These are phyloP conservation scores for Ceratobasidium sp. DNA, from an alignment of 1,284 basidiomycete genomes.

Conservation along the genomic window DNA sequence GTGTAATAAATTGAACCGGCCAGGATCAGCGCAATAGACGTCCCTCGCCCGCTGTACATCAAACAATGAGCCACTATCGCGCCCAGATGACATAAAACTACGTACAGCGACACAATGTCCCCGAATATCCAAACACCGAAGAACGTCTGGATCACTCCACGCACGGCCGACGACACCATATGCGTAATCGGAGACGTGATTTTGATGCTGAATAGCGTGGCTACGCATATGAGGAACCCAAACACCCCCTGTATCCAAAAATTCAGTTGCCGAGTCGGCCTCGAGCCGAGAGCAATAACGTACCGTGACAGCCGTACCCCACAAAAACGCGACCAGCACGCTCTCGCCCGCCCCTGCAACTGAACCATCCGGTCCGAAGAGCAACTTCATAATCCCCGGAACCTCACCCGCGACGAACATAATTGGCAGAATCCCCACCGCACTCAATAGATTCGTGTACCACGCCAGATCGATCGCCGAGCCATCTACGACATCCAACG, in stretches of 20 bases:
- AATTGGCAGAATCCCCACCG: slow-evolving; percentile 69
- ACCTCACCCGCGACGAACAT: slow-evolving; percentile 78
- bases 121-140: slow-evolving; percentile 79
- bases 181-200: slow-evolving; percentile 92
- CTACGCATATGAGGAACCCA: slow-evolving; percentile 90
- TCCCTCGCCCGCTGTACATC: slow-evolving; percentile 73
- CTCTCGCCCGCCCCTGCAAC: slow-evolving; percentile 58
- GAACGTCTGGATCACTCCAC: slow-evolving; percentile 81
- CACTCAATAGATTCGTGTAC: slow-evolving; percentile 84
- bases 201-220: slow-evolving; percentile 89
- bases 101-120: slow-evolving; percentile 78
- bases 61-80: slow-evolving; percentile 20
- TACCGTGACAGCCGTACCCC: slow-evolving; percentile 81
- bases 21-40: slow-evolving; percentile 82
- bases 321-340: slow-evolving; percentile 72
- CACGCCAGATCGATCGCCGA: slow-evolving; percentile 83
- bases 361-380: slow-evolving; percentile 62
- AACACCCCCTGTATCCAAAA: slow-evolving; percentile 71
- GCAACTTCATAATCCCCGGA: slow-evolving; percentile 66
- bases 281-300: no score
- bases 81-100: slow-evolving; percentile 48
- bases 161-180: slow-evolving; percentile 88
- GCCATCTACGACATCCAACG: slow-evolving; percentile 76
- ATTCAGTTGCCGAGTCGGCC: no score
- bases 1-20: slow-evolving; percentile 85